These are phyloP conservation scores for Fusarium albidum DNA, from an alignment of 2,329 filamentous ascomycete species.

Conservation along the genomic window DNA sequence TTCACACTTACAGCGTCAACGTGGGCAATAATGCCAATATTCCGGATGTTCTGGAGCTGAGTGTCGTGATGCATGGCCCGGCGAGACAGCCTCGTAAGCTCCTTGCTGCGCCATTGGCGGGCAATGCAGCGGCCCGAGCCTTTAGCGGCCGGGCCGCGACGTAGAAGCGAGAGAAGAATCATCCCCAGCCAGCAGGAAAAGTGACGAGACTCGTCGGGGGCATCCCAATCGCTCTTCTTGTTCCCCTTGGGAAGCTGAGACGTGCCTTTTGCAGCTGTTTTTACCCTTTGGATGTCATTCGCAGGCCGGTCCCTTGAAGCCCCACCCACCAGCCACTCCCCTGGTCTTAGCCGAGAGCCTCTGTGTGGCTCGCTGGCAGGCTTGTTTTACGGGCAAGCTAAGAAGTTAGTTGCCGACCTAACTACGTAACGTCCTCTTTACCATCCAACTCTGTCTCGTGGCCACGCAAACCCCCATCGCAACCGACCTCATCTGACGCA, in stretches of 20 bases:
- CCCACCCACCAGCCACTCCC: conserved; percentile 7
- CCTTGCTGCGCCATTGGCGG: conserved; percentile 34
- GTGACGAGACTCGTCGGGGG: conserved; percentile 9
- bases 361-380: conserved; percentile 22
- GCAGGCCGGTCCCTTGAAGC: neutral
- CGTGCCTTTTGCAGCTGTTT: conserved; percentile 27
- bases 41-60: conserved; percentile 70
- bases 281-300: conserved; percentile 31
- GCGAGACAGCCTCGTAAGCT: conserved; percentile 19
- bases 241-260: conserved; percentile 19
- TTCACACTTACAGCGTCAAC: conserved; percentile 78
- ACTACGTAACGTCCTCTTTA: conserved; percentile 36
- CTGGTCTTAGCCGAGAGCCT: neutral
- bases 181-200: conserved; percentile 26
- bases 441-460: conserved; percentile 37
- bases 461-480: conserved; percentile 32
- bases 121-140: conserved; percentile 32
- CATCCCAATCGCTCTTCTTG: conserved; percentile 28
- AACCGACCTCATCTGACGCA: conserved; percentile 29
- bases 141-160: conserved; percentile 29
- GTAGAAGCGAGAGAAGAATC: conserved; percentile 36
- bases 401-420: conserved; percentile 10
- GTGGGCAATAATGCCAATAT: conserved; percentile 98
- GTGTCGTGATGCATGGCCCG: conserved; percentile 36
- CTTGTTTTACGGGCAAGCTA: conserved; percentile 17